phyloP scores from a whole-genome alignment of 73 alveolate species.

The Paramecium pentaurelia region DNA sequence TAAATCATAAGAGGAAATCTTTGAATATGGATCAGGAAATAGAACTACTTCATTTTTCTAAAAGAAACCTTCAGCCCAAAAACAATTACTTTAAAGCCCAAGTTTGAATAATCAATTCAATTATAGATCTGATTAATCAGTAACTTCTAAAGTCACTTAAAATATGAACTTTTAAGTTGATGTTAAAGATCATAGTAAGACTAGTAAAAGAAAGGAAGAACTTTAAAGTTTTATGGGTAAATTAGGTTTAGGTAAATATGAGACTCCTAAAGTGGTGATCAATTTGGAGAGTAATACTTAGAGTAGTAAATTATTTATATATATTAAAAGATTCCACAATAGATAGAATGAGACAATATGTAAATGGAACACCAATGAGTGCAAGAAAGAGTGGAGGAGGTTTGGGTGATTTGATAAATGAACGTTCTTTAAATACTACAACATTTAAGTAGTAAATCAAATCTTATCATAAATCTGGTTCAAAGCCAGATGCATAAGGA shows the following conservation, averaged over 20 bases:
- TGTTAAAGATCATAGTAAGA: background rate
- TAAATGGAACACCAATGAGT: slow-evolving; percentile 25
- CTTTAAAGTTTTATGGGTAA: slow-evolving; percentile 28
- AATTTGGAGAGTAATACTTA: background rate
- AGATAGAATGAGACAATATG: slow-evolving; percentile 14
- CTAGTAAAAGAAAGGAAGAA: slow-evolving; percentile 35
- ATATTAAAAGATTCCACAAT: background rate
- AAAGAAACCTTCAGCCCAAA: background rate
- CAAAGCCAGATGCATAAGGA: background rate
- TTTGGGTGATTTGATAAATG: background rate
- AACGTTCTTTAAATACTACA: background rate
- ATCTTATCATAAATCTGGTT: background rate
- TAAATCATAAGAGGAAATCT: background rate
- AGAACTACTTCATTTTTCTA: background rate
- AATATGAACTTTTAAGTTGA: slow-evolving; percentile 12
- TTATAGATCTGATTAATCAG: slow-evolving; percentile 2
- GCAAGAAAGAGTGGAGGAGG: slow-evolving; percentile 38
- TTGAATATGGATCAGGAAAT: slow-evolving; percentile 2
- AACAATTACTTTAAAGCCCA: background rate
- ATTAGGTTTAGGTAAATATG: slow-evolving; percentile 38
- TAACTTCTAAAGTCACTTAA: background rate
- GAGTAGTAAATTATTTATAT: background rate
- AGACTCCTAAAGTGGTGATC: background rate
- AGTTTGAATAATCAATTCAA: background rate
- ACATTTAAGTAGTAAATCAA: background rate